Evolutionary conservation across 2,329 filamentous ascomycete species (phyloP).

Genomic region (Didymella keratinophila): DNA sequence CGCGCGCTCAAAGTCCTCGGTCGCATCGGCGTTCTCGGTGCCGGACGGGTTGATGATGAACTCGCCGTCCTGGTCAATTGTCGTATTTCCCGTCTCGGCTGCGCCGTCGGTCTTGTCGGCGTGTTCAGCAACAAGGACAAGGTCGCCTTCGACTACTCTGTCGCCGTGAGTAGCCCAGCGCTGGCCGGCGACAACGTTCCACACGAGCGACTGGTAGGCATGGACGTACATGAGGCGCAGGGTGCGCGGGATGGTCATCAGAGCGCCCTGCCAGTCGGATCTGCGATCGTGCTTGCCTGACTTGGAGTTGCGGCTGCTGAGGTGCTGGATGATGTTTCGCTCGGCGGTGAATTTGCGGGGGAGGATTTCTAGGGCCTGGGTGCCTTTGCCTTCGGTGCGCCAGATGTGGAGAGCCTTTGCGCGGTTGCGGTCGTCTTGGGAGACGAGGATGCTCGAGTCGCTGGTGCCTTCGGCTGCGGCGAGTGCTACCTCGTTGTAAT

Average conservation of each 20-base stretch:
- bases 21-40: conserved; percentile 63
- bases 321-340: conserved; percentile 76
- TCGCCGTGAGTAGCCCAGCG: conserved; percentile 79
- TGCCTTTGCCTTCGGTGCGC: conserved; percentile 65
- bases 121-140: conserved; percentile 73
- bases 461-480: conserved; percentile 57
- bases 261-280: conserved; percentile 80
- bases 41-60: conserved; percentile 68
- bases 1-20: conserved; percentile 71
- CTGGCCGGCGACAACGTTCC: conserved; percentile 85
- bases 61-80: conserved; percentile 68
- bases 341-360: conserved; percentile 87
- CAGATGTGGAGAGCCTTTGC: conserved; percentile 82
- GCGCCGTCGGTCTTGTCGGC: conserved; percentile 55
- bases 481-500: conserved; percentile 72
- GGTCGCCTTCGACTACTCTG: conserved; percentile 81
- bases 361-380: conserved; percentile 70
- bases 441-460: conserved; percentile 59
- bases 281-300: conserved; percentile 58
- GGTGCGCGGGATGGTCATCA: conserved; percentile 80
- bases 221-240: conserved; percentile 95
- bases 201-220: conserved; percentile 93
- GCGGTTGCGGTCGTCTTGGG: conserved; percentile 78
- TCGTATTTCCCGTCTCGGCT: conserved; percentile 35
- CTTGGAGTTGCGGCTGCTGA: conserved; percentile 59